Evolutionary conservation across 257 asterid genomes (phyloP).

Genomic region (Fraxinus americana): DNA sequence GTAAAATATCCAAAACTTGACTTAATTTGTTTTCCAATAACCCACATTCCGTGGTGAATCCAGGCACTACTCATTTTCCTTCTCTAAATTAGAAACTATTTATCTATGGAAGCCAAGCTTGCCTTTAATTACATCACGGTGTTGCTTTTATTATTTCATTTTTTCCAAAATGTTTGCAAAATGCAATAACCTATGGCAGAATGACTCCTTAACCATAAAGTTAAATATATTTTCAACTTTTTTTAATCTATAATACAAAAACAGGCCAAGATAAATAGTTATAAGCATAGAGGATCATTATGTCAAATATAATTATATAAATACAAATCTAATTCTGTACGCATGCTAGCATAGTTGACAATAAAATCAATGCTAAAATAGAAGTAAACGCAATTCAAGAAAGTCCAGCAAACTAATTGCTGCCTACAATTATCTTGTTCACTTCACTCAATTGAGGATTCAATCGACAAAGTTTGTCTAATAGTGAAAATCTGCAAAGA

Average conservation of each 20-base stretch:
- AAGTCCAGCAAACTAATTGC: conserved; percentile 1
- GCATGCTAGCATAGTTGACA: neutral
- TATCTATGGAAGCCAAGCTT: neutral
- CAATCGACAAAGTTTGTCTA: conserved; percentile 5
- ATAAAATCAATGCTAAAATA: conserved; percentile 3
- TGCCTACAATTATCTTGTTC: conserved; percentile 3
- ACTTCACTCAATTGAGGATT: neutral
- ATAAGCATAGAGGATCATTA: neutral
- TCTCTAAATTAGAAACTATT: neutral
- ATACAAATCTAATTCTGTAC: neutral
- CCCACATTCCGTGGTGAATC: neutral
- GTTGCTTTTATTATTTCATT: neutral
- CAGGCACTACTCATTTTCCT: neutral
- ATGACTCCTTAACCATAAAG: too few relatives aligned
- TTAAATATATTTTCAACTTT: neutral
- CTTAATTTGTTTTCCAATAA: neutral
- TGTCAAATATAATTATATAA: neutral
- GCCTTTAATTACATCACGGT: too few relatives aligned
- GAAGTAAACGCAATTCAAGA: neutral
- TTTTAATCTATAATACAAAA: neutral
- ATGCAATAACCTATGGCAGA: neutral
- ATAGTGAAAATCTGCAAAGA: neutral
- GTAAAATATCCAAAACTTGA: neutral
- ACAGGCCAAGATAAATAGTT: neutral
- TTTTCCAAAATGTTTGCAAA: neutral